These are phyloP conservation scores for Ilyonectria robusta DNA, from an alignment of 2,329 filamentous ascomycete species.

Conservation along the genomic window DNA sequence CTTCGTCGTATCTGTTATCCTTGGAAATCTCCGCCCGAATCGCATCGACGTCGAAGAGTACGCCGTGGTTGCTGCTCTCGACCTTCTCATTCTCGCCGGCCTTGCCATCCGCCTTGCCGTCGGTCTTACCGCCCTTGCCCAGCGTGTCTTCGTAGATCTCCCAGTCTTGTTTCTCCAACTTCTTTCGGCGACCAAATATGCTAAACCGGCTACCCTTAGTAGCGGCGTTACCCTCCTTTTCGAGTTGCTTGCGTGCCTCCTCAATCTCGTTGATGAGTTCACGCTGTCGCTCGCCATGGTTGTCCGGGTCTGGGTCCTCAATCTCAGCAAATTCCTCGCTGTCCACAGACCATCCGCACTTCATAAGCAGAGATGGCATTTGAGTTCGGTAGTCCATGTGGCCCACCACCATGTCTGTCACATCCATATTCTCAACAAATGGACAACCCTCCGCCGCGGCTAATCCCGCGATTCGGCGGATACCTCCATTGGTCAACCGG, in stretches of 20 bases:
- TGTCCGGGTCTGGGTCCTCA: slow-evolving; percentile 96
- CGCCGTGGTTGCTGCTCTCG: slow-evolving; percentile 68
- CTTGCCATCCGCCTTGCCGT: slow-evolving; percentile 16
- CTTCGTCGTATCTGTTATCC: slow-evolving; percentile 69
- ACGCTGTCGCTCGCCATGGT: slow-evolving; percentile 87
- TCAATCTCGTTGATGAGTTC: slow-evolving; percentile 98
- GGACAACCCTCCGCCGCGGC: slow-evolving; percentile 82
- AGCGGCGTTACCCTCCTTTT: slow-evolving; percentile 79
- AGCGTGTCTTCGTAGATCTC: slow-evolving; percentile 87
- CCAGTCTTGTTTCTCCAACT: slow-evolving; percentile 88
- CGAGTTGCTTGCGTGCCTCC: slow-evolving; percentile 88
- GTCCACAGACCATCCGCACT: slow-evolving; percentile 92
- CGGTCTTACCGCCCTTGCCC: slow-evolving; percentile 51
- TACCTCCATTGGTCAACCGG: slow-evolving; percentile 91
- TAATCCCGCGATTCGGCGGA: slow-evolving; percentile 89
- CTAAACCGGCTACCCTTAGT: slow-evolving; percentile 73
- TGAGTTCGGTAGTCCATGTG: slow-evolving; percentile 97
- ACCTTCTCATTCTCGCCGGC: slow-evolving; percentile 49
- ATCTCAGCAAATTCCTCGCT: slow-evolving; percentile 97
- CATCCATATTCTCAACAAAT: slow-evolving; percentile 89
- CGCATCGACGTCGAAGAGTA: slow-evolving; percentile 96
- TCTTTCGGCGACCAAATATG: slow-evolving; percentile 88
- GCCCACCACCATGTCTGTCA: slow-evolving; percentile 86
- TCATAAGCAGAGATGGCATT: slow-evolving; percentile 89
- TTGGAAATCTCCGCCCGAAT: slow-evolving; percentile 88